Evolutionary conservation across 148 eudicot genomes (phyloP).

Genomic region (Fallopia convolvulus): DNA sequence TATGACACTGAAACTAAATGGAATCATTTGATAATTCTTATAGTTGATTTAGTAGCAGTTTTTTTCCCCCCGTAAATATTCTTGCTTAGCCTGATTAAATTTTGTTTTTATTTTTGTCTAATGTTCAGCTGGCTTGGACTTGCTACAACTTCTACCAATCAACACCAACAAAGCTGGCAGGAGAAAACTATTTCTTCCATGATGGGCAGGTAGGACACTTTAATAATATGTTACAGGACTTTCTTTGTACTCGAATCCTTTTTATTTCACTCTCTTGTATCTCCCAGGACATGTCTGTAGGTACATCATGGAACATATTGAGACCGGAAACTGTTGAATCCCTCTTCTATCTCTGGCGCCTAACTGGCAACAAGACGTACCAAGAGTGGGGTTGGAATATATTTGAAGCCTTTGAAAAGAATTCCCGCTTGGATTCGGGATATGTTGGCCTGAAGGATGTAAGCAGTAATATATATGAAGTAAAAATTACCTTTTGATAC

Average conservation of each 20-base stretch:
- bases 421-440: slow-evolving; percentile 82
- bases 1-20: not conserved
- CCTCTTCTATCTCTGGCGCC: slow-evolving; percentile 93
- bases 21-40: not conserved
- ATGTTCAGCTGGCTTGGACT: slow-evolving; percentile 81
- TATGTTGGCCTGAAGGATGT: slow-evolving; percentile 98
- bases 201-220: slow-evolving; percentile 51
- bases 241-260: not conserved
- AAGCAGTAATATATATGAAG: slow-evolving; percentile 21
- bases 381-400: slow-evolving; percentile 99
- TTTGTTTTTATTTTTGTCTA: not conserved
- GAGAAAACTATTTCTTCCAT: slow-evolving; percentile 86
- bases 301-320: slow-evolving; percentile 97
- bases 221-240: not conserved
- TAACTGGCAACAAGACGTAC: slow-evolving; percentile 94
- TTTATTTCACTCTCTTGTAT: not conserved
- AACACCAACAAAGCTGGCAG: slow-evolving; percentile 93
- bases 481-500: not conserved
- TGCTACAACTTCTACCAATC: slow-evolving; percentile 97
- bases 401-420: slow-evolving; percentile 95
- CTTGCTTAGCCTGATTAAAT: not conserved
- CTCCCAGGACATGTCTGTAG: slow-evolving; percentile 82
- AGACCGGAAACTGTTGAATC: slow-evolving; percentile 99
- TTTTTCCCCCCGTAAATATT: not conserved
- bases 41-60: not conserved